These are phyloP conservation scores for Parafenestella ontariensis DNA, from an alignment of 2,329 filamentous ascomycete species.

Conservation along the genomic window DNA sequence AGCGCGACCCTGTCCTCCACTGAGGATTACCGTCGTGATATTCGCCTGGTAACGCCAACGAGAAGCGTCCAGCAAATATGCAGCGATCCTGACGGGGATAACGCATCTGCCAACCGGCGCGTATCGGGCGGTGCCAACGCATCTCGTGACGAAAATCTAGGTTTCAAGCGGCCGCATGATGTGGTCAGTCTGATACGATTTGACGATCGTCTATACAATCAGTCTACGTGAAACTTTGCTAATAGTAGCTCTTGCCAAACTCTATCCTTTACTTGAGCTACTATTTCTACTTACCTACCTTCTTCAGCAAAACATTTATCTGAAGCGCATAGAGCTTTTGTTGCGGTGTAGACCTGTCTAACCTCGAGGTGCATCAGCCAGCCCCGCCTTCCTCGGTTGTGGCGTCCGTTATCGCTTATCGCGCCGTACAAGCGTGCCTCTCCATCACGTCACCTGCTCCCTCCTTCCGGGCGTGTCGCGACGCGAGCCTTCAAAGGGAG, in stretches of 20 bases:
- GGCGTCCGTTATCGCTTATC: constrained; percentile 35
- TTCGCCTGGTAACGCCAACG: background rate
- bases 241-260: background rate
- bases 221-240: background rate
- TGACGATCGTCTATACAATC: constrained; percentile 1
- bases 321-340: background rate
- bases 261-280: background rate
- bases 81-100: no score
- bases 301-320: background rate
- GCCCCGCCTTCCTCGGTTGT: constrained; percentile 25
- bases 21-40: no score
- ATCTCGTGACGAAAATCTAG: constrained; percentile 28
- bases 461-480: constrained; percentile 6
- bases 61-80: background rate
- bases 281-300: background rate
- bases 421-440: constrained; percentile 7
- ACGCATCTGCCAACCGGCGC: constrained; percentile 6
- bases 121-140: constrained; percentile 25
- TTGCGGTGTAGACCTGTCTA: background rate
- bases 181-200: constrained; percentile 11
- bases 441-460: constrained; percentile 31
- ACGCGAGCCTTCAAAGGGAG: constrained; percentile 13
- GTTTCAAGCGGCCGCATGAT: constrained; percentile 24
- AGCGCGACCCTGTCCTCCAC: no score
- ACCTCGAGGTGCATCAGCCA: constrained; percentile 2